phyloP scores from a whole-genome alignment of 805 yeast species.

The Candida sonorensis region DNA sequence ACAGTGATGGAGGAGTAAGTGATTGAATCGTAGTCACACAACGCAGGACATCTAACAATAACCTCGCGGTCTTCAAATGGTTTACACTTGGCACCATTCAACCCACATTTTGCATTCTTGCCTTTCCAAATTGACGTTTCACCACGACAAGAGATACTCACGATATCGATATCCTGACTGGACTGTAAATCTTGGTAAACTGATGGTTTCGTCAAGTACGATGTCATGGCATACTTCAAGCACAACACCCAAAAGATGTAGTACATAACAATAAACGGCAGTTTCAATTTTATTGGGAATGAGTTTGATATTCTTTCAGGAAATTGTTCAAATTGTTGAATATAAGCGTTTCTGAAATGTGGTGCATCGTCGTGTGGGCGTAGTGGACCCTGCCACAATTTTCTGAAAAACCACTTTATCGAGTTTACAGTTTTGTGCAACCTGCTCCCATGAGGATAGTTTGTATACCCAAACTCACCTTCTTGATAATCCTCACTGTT shows the following conservation, averaged over 20 bases:
- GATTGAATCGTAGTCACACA: slow-evolving; percentile 75
- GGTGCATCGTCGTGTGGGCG: slow-evolving; percentile 44
- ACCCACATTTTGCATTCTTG: slow-evolving; percentile 69
- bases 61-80: slow-evolving; percentile 39
- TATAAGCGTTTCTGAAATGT: slow-evolving; percentile 19
- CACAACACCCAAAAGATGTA: slow-evolving; percentile 40
- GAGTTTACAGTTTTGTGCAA: background rate
- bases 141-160: slow-evolving; percentile 43
- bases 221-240: slow-evolving; percentile 31
- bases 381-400: slow-evolving; percentile 52
- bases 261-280: slow-evolving; percentile 31
- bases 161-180: slow-evolving; percentile 20
- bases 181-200: slow-evolving; percentile 14
- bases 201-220: slow-evolving; percentile 41
- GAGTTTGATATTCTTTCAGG: slow-evolving; percentile 32
- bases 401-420: slow-evolving; percentile 7
- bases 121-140: slow-evolving; percentile 62
- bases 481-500: background rate
- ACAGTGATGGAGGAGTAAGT: slow-evolving; percentile 69
- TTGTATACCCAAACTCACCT: background rate
- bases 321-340: slow-evolving; percentile 32
- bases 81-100: slow-evolving; percentile 55
- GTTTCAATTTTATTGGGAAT: slow-evolving; percentile 23
- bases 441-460: too few relatives aligned
- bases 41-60: slow-evolving; percentile 75